Evolutionary conservation across 768 basidiomycete species (phyloP).

Genomic region (Kwoniella shandongensis): DNA sequence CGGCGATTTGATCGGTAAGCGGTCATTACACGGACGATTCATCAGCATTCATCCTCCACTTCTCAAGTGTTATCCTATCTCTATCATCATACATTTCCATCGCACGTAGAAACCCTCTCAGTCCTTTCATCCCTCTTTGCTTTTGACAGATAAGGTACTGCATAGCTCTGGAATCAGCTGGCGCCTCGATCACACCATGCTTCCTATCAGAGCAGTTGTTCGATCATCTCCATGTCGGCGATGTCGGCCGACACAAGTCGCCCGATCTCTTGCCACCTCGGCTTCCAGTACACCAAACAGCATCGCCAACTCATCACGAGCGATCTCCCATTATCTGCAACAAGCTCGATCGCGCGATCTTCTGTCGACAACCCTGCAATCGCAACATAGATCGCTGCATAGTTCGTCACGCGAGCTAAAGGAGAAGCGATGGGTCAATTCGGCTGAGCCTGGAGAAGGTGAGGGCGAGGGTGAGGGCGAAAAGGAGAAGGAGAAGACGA

Average conservation of each 20-base stretch:
- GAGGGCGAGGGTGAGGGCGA: slow-evolving; percentile 14
- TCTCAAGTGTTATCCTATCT: background rate
- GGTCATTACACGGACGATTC: background rate
- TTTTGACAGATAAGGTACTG: background rate
- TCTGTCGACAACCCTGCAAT: background rate
- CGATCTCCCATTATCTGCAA: slow-evolving; percentile 12
- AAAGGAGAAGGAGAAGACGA: slow-evolving; percentile 13
- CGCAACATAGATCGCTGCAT: slow-evolving; percentile 18
- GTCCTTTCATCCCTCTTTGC: background rate
- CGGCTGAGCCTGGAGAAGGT: slow-evolving; percentile 15
- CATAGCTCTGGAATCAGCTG: background rate
- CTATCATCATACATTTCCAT: background rate
- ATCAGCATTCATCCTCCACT: slow-evolving; percentile 9
- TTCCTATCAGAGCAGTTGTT: slow-evolving; percentile 32
- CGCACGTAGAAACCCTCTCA: background rate
- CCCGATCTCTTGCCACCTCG: slow-evolving; percentile 17
- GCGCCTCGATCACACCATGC: slow-evolving; percentile 16
- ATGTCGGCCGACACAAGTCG: slow-evolving; percentile 37
- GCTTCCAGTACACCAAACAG: slow-evolving; percentile 3
- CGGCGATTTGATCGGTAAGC: slow-evolving; percentile 6
- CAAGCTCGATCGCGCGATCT: background rate
- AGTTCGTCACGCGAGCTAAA: slow-evolving; percentile 19
- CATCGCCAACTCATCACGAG: slow-evolving; percentile 1
- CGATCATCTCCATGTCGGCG: slow-evolving; percentile 29
- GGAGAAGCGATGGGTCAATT: slow-evolving; percentile 31